Evolutionary conservation across 352 stramenopile species (phyloP), one percentile per base, ranked within the genome.

Genomic region (Pythium dissotocum): DNA sequence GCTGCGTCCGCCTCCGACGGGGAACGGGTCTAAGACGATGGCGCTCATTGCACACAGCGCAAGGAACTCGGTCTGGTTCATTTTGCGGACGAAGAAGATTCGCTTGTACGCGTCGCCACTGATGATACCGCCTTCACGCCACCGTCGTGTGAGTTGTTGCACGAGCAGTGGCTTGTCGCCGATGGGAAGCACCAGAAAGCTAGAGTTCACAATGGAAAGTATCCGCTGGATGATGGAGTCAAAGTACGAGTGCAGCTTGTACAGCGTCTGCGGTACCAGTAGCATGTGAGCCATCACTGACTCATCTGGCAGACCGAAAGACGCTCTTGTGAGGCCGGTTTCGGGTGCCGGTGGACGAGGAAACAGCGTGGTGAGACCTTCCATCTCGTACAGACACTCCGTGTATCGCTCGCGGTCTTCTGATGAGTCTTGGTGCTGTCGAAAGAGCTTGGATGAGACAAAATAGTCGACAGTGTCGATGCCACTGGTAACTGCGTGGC

Each of bases 211-310:
- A 4, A 49, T 9, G 1, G 53, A 49, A 1, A 91, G 56, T 6
- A 90, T 71, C 7, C 63, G 48, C 13, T 77, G 71, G n/a, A 93
- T 48, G 30, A 89, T 53, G 0, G 3, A 12, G 42, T 93, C 85
- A 18, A 93, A 86, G 53, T 83, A 79, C 4, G 80, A 77, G 54
- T 91, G 85, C 0, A 93, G 70, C 55, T 91, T 93, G 66, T 89
- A 89, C 24, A 93, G 72, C 8, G 82, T 90, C 62, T 91, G 84
- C 14, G 84, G 84, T 0, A 88, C 61, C 13, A 91, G 63, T 21
- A 90, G 75, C 59, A 92, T 79, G 18, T 65, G 69, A 2, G 63
- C 28, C 30, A 73, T 58, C 6, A 58, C 26, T 1, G 14, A 6
- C 7, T 56, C 55, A 3, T 48, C 30, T 2, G 75, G 75, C 9